Percentiles rank a stretch among this genome's conserved stretches.
Evolutionary conservation across 192 early-diverging fungal species (phyloP).

Genomic region (Backusella westeae): DNA sequence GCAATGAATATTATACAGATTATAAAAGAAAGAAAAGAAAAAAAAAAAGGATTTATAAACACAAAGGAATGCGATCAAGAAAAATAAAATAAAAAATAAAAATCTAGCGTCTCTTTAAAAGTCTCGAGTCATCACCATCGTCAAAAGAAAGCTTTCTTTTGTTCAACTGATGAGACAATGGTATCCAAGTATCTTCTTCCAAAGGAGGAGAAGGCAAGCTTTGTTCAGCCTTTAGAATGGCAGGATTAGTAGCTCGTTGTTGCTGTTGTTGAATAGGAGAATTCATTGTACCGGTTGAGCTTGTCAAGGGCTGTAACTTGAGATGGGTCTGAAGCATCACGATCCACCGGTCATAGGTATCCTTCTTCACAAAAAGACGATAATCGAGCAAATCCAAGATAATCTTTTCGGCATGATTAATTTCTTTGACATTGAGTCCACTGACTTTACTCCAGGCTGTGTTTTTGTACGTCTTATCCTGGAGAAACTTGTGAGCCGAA

Average conservation of each 20-base stretch:
- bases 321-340: constrained; percentile 35
- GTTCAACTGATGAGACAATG: neutral
- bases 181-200: constrained; percentile 10
- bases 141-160: neutral
- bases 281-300: neutral
- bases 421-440: constrained; percentile 72
- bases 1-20: neutral
- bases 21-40: neutral
- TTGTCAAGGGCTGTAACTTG: constrained; percentile 12
- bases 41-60: neutral
- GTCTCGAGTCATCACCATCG: neutral
- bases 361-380: constrained; percentile 61
- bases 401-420: constrained; percentile 79
- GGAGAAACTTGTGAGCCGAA: constrained; percentile 85
- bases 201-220: constrained; percentile 1
- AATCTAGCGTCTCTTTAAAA: constrained; percentile 3
- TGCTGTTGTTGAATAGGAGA: neutral
- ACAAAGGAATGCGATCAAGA: neutral
- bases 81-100: neutral
- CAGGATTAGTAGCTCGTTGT: neutral
- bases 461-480: constrained; percentile 86
- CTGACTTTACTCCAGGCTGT: constrained; percentile 90
- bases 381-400: constrained; percentile 82
- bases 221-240: neutral
- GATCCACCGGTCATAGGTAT: constrained; percentile 36